Evolutionary conservation across 306 rosid species (phyloP), one percentile per base, ranked within the genome.

Genomic region (Lathyrus tuberosus): DNA sequence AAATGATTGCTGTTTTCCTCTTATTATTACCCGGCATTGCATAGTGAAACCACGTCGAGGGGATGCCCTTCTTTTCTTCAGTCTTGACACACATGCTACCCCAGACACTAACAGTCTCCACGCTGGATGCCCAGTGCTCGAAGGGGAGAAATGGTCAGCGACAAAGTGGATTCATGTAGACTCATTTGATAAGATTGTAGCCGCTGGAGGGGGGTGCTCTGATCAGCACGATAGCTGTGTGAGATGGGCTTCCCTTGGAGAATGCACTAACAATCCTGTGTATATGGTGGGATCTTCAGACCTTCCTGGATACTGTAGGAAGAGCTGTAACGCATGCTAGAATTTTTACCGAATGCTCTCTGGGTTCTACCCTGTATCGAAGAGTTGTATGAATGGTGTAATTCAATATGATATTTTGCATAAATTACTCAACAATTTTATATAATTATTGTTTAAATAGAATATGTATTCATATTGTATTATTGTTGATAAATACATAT

Each of bases 131-230:
- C 97, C 97, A 3, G 99, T 95, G 67, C 79, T 91, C 64, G 95
- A 95, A 83, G 97, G 99, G 41, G 99, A 95, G 84, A 95, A 95
- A 83, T 95, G 99, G 99, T 95, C 99, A 3, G 97, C 99, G 65
- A 91, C 99, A 5, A 95, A 95, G 80, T 95, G 99, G 99, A 91
- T 91, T 70, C 99, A 87, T 30, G 97, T 95, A 2, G 93, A 87
- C 71, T 83, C 97, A 7, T 95, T 95, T 66, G 96, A 95, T 79
- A 87, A 79, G 80, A 74, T 26, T 9, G 62, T 86, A 76, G 81
- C 80, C 18, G 78, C 69, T n/a, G 84, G 70, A 28, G 90, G 85
- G 7, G 86, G 79, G 17, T 95, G 96, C 74, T 54, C 78, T 22
- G 97, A 95, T 85, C 73, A 43, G 65, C 86, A 91, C 18, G 85